phyloP scores from a whole-genome alignment of 2,329 filamentous ascomycete genomes.

The Cyclaneusma minus region DNA sequence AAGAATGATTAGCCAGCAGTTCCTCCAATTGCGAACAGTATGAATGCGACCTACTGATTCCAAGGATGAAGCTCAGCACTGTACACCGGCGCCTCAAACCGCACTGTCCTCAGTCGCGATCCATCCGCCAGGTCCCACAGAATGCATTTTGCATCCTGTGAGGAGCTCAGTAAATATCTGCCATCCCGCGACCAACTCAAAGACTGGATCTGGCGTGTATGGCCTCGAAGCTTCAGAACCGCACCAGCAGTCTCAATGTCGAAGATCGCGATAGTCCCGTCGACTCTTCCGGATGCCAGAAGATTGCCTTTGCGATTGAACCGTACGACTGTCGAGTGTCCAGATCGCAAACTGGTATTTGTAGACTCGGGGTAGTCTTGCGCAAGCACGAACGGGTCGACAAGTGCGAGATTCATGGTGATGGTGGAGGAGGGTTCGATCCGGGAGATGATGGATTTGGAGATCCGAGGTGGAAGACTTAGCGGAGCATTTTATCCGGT shows the following conservation, averaged over 20 bases:
- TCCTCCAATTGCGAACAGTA: neutral
- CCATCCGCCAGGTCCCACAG: constrained; percentile 74
- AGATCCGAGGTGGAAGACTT: too few relatives aligned
- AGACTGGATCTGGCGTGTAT: constrained; percentile 86
- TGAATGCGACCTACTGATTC: constrained; percentile 51
- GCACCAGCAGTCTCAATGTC: constrained; percentile 96
- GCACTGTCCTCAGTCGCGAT: constrained; percentile 62
- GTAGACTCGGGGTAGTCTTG: constrained; percentile 85
- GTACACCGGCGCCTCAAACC: constrained; percentile 86
- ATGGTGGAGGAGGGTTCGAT: neutral
- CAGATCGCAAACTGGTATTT: constrained; percentile 67
- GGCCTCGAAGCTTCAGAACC: constrained; percentile 81
- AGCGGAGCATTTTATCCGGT: too few relatives aligned
- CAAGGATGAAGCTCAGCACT: constrained; percentile 89
- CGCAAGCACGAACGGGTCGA: constrained; percentile 54
- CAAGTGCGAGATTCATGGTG: constrained; percentile 54
- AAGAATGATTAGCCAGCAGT: constrained; percentile 1
- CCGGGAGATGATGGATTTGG: neutral
- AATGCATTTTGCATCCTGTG: constrained; percentile 92
- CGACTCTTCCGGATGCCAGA: constrained; percentile 81
- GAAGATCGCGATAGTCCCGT: constrained; percentile 91
- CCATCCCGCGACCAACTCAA: constrained; percentile 91
- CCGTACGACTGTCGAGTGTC: constrained; percentile 52
- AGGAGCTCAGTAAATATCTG: constrained; percentile 79
- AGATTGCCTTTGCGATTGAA: constrained; percentile 94